A percentile compares a stretch with the other conserved stretches of the same genome.
These are phyloP conservation scores for Kwoniella shivajii DNA, from an alignment of 1,284 basidiomycete species.

Conservation along the genomic window DNA sequence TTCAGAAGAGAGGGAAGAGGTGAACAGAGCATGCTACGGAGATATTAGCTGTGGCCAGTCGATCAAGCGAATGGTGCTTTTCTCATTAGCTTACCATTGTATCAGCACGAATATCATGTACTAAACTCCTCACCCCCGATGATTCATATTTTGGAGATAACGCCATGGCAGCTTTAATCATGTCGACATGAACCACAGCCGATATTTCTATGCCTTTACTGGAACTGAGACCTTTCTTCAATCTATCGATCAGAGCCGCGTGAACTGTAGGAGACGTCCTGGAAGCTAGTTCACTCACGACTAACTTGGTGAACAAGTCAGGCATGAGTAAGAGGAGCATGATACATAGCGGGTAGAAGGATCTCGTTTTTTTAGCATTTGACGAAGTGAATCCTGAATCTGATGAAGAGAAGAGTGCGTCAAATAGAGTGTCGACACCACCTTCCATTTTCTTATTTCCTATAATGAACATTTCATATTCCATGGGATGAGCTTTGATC, in stretches of 20 bases:
- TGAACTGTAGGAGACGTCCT: conserved; percentile 52
- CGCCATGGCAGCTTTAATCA: conserved; percentile 76
- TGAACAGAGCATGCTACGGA: conserved; percentile 44
- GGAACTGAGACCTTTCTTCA: conserved; percentile 46
- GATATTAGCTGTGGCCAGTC: conserved; percentile 12
- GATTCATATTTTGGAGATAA: conserved; percentile 61
- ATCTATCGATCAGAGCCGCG: conserved; percentile 53
- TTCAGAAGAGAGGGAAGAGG: conserved; percentile 37
- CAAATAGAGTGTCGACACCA: conserved; percentile 78
- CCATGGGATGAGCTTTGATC: conserved; percentile 78
- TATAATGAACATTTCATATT: conserved; percentile 74
- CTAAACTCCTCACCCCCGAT: conserved; percentile 66
- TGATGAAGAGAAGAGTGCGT: conserved; percentile 66
- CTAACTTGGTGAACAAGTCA: conserved; percentile 64
- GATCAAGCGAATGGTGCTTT: neutral
- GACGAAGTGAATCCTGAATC: conserved; percentile 51
- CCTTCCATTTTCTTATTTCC: conserved; percentile 69
- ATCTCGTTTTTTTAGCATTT: conserved; percentile 54
- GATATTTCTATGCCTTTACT: conserved; percentile 44
- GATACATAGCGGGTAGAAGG: conserved; percentile 79
- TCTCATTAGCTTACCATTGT: conserved; percentile 74
- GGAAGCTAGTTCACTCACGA: conserved; percentile 47
- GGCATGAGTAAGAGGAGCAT: conserved; percentile 75
- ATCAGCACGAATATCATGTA: conserved; percentile 71
- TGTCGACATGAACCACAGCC: conserved; percentile 71